Percentiles rank a stretch among this genome's conserved stretches.
Evolutionary conservation across 768 basidiomycete species (phyloP).

Genomic region (Tricholoma bakamatsutake): DNA sequence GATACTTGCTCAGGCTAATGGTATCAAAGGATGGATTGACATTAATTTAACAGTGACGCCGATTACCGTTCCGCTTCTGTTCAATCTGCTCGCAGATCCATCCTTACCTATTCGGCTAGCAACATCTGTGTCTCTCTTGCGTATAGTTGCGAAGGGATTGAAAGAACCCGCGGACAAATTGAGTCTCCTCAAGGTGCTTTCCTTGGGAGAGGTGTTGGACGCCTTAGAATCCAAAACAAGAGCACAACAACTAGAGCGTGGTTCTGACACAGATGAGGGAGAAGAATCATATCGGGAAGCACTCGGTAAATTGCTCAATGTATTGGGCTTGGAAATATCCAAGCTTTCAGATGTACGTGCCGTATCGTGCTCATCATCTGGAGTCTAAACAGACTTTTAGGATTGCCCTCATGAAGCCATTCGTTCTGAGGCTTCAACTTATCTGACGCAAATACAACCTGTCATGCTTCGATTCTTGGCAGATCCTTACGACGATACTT

Average conservation of each 20-base stretch:
- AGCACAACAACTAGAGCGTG: constrained; percentile 56
- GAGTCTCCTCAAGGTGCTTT: constrained; percentile 83
- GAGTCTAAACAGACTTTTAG: constrained; percentile 27
- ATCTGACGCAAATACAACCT: constrained; percentile 68
- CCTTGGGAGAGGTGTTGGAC: constrained; percentile 75
- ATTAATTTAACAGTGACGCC: constrained; percentile 94
- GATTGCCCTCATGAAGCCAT: constrained; percentile 56
- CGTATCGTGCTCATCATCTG: constrained; percentile 14
- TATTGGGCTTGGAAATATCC: constrained; percentile 73
- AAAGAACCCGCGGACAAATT: constrained; percentile 89
- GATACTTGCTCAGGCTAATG: not conserved
- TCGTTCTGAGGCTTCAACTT: constrained; percentile 53
- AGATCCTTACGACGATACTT: constrained; percentile 87
- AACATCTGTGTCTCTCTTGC: constrained; percentile 70
- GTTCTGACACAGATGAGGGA: constrained; percentile 75
- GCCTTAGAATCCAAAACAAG: constrained; percentile 76
- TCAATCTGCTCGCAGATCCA: constrained; percentile 73
- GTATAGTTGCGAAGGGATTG: constrained; percentile 88
- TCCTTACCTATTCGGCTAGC: constrained; percentile 79
- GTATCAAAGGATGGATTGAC: constrained; percentile 85
- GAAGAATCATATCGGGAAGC: constrained; percentile 88
- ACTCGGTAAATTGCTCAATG: constrained; percentile 77
- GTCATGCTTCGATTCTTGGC: constrained; percentile 84
- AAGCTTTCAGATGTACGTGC: constrained; percentile 74
- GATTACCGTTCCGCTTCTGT: constrained; percentile 78